Base-by-base conservation (phyloP, 495 filamentous ascomycete genomes). In the Trichocladium uniseriatum region DNA sequence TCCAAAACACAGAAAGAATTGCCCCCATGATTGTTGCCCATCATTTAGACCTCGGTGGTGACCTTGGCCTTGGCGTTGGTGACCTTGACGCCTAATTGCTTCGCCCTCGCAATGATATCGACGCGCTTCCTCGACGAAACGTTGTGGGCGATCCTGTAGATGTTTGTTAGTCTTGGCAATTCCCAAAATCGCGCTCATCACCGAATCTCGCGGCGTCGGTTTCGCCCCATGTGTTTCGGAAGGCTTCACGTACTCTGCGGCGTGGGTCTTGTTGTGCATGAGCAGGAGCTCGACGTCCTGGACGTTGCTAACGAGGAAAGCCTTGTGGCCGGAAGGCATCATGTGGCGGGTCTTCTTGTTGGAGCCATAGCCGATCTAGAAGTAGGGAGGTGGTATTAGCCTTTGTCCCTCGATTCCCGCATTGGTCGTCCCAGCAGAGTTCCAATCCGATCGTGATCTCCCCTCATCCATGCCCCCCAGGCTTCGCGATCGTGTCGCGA, bases 241-340 rank as follows among this genome's bases (percentile, higher is more conserved):
- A 13, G 28, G 21, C 16, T 29, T 38, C 31, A 79, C 89, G 63
- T 85, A 97, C 92, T 97, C 94, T 66, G 92, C 92, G 69, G 92
- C 92, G 75, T 82, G 95, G 69, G 88, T 95, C 69, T 84, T 84
- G 84, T 97, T 97, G 84, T 98, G 94, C 92, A 98, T 98, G 53
- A 98, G 80, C 60, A 98, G 86, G 53, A 98, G 83, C 75, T 97
- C 91, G 65, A 98, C 84, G 65, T 97, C 94, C 66, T 80, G 75
- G 71, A 82, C 68, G 81, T 96, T 97, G 80, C 88, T 83, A 74
- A 98, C 92, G 68, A 97, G 83, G 83, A 98, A 98, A 51, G 92
- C 89, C 80, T 97, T 97, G 83, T 96, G 92, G 75, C 92, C 92
- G 63, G 89, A 94, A 67, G 92, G 94, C 83, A 90, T 95, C 80